Base-by-base conservation (phyloP, 768 basidiomycete genomes). In the Postia placenta region DNA sequence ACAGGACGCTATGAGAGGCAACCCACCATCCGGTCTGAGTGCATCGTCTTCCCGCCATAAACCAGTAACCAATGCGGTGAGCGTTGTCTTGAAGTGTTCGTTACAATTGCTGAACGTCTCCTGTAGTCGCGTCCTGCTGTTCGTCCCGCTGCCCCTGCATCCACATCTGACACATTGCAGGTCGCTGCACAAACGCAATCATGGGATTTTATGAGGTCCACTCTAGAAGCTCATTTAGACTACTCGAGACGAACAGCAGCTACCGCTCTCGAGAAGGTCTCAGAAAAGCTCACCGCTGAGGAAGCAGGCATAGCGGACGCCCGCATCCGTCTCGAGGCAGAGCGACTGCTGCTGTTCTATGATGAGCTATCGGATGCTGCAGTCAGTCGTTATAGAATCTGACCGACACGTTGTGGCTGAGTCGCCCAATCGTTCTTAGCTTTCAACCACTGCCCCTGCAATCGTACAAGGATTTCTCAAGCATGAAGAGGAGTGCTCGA, bases 161-260 rank as follows among this genome's bases (percentile, higher is more conserved):
- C 30, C 30, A 33, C 30, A 25, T 9, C 47, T n/a, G 62, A 63
- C 40, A 54, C 72, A 12, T 59, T 78, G 11, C 73, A 78, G 54
- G 58, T 75, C 4, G 76, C 74, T 1, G 76, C 79, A 11, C 77
- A 80, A 49, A 61, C 70, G 15, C 78, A 79, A 51, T 74, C 81
- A 51, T 83, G 81, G 81, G 49, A 74, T 24, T 77, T 75, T 54
- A 83, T 85, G 80, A 70, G 71, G 4, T 74, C 77, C 11, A 75
- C 74, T 1, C 64, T 83, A 26, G 76, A 80, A 14, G 74, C 74
- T 2, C 74, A 72, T 48, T 75, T 80, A 56, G 53, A 70, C 17
- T 51, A 61, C 14, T 65, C 74, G 11, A 68, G 74, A 57, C 54
- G 64, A 40, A 48, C 64, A 15, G 72, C 72, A 4, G 64, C 62